Conservation (phyloP, 305 asterid species). For the Solanum hybrid region DNA sequence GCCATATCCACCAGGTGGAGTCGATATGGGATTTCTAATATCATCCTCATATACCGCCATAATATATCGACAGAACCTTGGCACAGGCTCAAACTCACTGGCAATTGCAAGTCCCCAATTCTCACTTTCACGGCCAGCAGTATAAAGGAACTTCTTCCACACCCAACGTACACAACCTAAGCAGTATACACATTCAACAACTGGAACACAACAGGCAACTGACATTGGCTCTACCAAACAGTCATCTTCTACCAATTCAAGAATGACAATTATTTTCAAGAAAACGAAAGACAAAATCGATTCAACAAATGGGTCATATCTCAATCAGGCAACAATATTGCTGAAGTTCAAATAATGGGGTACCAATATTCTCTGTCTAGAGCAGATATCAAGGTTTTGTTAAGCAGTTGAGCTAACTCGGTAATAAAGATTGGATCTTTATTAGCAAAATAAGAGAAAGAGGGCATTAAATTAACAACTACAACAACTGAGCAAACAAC, state of each 20-base stretch:
- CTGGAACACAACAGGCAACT: conserved; percentile 79
- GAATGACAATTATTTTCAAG: background rate
- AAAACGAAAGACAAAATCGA: background rate
- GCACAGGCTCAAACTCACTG: conserved; percentile 78
- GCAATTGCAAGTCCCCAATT: conserved; percentile 87
- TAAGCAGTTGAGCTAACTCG: background rate
- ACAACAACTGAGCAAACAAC: background rate
- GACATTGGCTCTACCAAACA: conserved; percentile 65
- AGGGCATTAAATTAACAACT: background rate
- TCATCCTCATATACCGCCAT: conserved; percentile 78
- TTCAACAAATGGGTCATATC: background rate
- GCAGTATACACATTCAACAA: conserved; percentile 89
- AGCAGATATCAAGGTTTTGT: background rate
- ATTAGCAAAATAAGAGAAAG: background rate
- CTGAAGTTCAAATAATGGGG: background rate
- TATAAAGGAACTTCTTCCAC: conserved; percentile 86
- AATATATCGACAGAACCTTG: conserved; percentile 64
- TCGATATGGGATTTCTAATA: conserved; percentile 60
- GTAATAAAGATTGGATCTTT: background rate
- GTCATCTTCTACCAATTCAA: conserved; percentile 16
- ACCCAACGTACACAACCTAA: conserved; percentile 90
- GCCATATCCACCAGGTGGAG: conserved; percentile 83
- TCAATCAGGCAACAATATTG: background rate
- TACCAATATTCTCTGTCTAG: background rate
- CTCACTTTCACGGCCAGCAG: conserved; percentile 89